Evolutionary conservation across 805 yeast species (phyloP).

Genomic region (Candida coquimbonensis): DNA sequence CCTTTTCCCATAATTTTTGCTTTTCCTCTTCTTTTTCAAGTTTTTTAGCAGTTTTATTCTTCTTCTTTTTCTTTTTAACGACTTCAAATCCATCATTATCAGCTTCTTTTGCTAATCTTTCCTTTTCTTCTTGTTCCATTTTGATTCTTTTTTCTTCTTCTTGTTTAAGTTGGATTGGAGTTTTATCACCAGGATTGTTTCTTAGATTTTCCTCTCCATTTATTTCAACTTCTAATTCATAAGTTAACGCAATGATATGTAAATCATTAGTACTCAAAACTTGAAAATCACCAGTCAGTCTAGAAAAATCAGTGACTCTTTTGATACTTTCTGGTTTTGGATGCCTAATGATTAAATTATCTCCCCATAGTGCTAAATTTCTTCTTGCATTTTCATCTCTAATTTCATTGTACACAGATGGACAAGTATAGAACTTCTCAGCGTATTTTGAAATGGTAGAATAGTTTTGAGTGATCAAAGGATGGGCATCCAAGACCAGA

Average conservation of each 20-base stretch:
- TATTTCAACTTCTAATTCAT: constrained; percentile 72
- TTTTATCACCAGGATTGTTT: constrained; percentile 59
- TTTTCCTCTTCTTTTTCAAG: constrained; percentile 42
- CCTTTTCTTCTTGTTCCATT: constrained; percentile 7
- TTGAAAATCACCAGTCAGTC: constrained; percentile 82
- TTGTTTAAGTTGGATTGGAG: constrained; percentile 15
- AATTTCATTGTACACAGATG: constrained; percentile 83
- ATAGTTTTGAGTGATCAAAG: constrained; percentile 80
- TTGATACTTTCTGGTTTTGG: constrained; percentile 62
- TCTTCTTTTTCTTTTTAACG: constrained; percentile 31
- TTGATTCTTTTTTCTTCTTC: constrained; percentile 4
- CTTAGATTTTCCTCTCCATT: constrained; percentile 64
- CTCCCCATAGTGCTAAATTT: constrained; percentile 78
- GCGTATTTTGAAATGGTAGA: constrained; percentile 68
- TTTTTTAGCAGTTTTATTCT: constrained; percentile 62
- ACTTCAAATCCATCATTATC: constrained; percentile 1
- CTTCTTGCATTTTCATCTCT: constrained; percentile 79
- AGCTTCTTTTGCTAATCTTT: constrained; percentile 1
- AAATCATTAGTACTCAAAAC: constrained; percentile 89
- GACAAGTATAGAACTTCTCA: constrained; percentile 72
- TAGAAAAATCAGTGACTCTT: constrained; percentile 69
- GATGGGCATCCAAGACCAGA: constrained; percentile 90
- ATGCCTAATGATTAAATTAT: constrained; percentile 60
- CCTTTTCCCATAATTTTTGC: not conserved
- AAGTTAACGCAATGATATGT: constrained; percentile 85